Evolutionary conservation across 352 stramenopile species (phyloP).

Genomic region (Globisporangium carolinianum): DNA sequence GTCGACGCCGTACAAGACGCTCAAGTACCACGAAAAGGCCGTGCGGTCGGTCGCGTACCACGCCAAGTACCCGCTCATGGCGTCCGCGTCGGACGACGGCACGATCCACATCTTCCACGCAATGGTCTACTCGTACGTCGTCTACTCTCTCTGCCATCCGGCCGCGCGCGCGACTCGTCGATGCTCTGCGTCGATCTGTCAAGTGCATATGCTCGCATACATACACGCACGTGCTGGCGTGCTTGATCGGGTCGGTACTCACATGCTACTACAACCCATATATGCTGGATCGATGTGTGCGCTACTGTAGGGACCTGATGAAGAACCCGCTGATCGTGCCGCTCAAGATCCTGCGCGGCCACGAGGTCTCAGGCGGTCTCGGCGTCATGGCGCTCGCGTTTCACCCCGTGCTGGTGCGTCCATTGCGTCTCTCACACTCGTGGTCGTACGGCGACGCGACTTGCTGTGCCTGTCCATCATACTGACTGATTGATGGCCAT

Average conservation of each 20-base stretch:
- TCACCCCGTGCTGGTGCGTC: conserved; percentile 93
- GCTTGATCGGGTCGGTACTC: too few species aligned
- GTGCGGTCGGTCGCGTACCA: conserved; percentile 93
- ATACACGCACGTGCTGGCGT: too few species aligned
- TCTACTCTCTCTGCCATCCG: not conserved
- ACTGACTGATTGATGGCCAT: too few species aligned
- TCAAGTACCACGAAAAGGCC: conserved; percentile 98
- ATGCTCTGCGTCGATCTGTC: too few species aligned
- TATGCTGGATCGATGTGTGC: not conserved
- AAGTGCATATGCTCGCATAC: too few species aligned
- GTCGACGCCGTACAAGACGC: conserved; percentile 97
- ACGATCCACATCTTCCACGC: conserved; percentile 99
- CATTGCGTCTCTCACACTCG: not conserved
- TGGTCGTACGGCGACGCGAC: too few species aligned
- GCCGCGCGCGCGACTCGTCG: too few species aligned
- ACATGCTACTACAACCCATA: too few species aligned
- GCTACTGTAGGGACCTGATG: conserved; percentile 90
- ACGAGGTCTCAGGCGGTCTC: conserved; percentile 90
- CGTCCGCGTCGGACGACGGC: conserved; percentile 97
- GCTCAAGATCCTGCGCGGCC: conserved; percentile 97
- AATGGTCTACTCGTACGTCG: conserved; percentile 96
- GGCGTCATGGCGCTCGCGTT: conserved; percentile 95
- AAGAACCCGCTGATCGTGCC: conserved; percentile 99
- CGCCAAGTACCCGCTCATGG: conserved; percentile 97
- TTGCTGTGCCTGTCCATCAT: too few species aligned